Evolutionary conservation across 2,329 filamentous ascomycete species (phyloP).

Genomic region (Ceratocystis cubensis): DNA sequence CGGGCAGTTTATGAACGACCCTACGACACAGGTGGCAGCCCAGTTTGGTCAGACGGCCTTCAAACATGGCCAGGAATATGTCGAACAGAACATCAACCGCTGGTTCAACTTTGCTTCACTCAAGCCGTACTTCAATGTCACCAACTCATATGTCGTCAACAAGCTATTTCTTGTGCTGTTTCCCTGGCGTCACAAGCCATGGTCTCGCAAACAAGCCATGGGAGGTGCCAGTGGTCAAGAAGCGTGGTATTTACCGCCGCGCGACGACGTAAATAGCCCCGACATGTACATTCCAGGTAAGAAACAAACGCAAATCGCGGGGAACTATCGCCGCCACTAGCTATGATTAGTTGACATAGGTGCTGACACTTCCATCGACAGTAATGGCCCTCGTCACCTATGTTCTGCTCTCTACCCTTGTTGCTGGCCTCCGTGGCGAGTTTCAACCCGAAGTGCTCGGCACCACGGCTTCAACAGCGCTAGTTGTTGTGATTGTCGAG

Average conservation of each 20-base stretch:
- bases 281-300: slow-evolving; percentile 91
- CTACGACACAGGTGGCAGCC: slow-evolving; percentile 85
- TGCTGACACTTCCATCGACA: slow-evolving; percentile 19
- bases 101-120: slow-evolving; percentile 87
- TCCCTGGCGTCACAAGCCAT: slow-evolving; percentile 94
- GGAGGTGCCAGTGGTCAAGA: slow-evolving; percentile 53
- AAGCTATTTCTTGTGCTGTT: slow-evolving; percentile 91
- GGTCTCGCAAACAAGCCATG: slow-evolving; percentile 78
- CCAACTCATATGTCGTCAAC: slow-evolving; percentile 88
- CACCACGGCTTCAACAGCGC: slow-evolving; percentile 71
- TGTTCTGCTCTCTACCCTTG: slow-evolving; percentile 79
- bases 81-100: slow-evolving; percentile 76
- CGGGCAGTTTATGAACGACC: slow-evolving; percentile 89
- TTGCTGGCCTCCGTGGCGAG: slow-evolving; percentile 77
- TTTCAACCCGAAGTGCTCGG: slow-evolving; percentile 92
- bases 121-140: slow-evolving; percentile 99
- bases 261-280: slow-evolving; percentile 92
- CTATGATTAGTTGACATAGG: neutral
- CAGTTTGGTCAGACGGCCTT: slow-evolving; percentile 89
- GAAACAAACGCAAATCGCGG: slow-evolving; percentile 20
- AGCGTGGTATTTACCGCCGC: slow-evolving; percentile 73
- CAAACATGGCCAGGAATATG: slow-evolving; percentile 80
- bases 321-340: neutral
- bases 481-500: slow-evolving; percentile 74
- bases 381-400: slow-evolving; percentile 98